Evolutionary conservation across 176 grass and related monocot genomes (phyloP).

Genomic region (Oryza nivara): DNA sequence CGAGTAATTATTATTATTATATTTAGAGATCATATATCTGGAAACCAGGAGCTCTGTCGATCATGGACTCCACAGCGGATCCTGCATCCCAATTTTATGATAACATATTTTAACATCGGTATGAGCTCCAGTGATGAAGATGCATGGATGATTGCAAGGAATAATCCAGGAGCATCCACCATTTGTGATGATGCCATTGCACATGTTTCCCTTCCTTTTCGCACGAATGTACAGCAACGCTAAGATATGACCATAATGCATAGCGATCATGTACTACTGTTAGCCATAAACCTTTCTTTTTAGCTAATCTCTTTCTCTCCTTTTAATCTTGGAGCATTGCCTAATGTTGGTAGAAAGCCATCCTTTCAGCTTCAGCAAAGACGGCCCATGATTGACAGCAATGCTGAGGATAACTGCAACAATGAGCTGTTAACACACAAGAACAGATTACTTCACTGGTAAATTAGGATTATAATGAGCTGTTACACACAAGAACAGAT

Average conservation of each 20-base stretch:
- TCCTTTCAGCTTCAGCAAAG: slow-evolving; percentile 25
- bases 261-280: not conserved
- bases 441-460: not conserved
- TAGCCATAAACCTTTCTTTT: not conserved
- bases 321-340: not conserved
- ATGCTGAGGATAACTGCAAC: not conserved
- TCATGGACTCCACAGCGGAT: not conserved
- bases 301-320: not conserved
- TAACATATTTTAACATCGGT: not conserved
- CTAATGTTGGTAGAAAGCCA: slow-evolving; percentile 3
- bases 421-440: not conserved
- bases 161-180: not conserved
- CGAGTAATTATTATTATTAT: too few species aligned
- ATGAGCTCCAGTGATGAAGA: not conserved
- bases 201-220: not conserved
- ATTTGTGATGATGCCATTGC: slow-evolving; percentile 3
- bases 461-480: not conserved
- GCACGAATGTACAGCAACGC: not conserved
- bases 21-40: not conserved
- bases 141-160: not conserved
- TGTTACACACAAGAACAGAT: not conserved
- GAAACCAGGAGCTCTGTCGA: not conserved
- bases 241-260: not conserved
- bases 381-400: not conserved
- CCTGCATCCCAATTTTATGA: not conserved